phyloP scores from a whole-genome alignment of 768 basidiomycete species.

The Calocybe indica region DNA sequence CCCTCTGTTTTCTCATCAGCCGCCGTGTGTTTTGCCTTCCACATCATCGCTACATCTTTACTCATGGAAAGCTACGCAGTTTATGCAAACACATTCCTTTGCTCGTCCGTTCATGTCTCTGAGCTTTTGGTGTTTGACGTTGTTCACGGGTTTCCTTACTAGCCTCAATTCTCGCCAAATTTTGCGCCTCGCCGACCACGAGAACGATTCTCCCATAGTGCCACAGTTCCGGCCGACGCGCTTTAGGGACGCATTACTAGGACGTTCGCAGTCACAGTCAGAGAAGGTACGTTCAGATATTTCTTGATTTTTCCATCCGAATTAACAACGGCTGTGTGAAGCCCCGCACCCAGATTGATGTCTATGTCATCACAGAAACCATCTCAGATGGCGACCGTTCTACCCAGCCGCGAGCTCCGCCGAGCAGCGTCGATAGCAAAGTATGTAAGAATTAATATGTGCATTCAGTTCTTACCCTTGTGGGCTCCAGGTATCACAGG shows the following conservation, averaged over 20 bases:
- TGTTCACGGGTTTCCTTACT: neutral
- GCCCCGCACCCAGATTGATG: slow-evolving; percentile 19
- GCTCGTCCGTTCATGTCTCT: slow-evolving; percentile 15
- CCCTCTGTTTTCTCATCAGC: slow-evolving; percentile 26
- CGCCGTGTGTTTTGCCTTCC: slow-evolving; percentile 15
- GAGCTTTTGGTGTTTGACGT: neutral
- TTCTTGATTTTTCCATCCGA: neutral
- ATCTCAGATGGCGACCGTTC: slow-evolving; percentile 12
- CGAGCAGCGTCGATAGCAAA: too few species aligned
- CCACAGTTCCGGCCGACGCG: slow-evolving; percentile 8
- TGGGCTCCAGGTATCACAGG: too few species aligned
- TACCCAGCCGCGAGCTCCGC: too few species aligned
- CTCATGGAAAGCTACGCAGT: slow-evolving; percentile 9
- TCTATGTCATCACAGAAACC: slow-evolving; percentile 25
- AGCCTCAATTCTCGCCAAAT: slow-evolving; percentile 27
- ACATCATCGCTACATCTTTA: neutral
- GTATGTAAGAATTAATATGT: too few species aligned
- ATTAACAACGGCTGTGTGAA: slow-evolving; percentile 2
- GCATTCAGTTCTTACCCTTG: too few species aligned
- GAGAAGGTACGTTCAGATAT: slow-evolving; percentile 1
- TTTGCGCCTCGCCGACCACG: slow-evolving; percentile 11
- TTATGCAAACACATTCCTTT: slow-evolving; percentile 28
- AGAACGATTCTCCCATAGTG: slow-evolving; percentile 10
- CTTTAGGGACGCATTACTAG: slow-evolving; percentile 1
- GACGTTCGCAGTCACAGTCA: slow-evolving; percentile 2